Evolutionary conservation across 768 basidiomycete genomes (phyloP).

Genomic region (Calvatia gigantea): DNA sequence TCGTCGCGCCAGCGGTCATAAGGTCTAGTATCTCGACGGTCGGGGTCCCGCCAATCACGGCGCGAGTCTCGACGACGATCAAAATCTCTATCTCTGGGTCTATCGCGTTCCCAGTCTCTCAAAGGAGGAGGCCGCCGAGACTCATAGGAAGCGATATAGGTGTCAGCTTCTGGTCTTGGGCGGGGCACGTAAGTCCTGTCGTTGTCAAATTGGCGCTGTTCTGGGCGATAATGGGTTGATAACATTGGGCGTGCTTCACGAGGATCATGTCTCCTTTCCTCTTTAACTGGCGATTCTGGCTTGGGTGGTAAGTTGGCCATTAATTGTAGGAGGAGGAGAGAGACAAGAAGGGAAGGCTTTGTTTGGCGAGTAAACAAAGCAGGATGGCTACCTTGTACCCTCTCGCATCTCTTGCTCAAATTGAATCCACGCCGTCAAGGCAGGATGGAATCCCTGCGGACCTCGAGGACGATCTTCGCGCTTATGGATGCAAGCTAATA

Average conservation of each 20-base stretch:
- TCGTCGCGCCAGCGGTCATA: conserved; percentile 9
- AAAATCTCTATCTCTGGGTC: conserved; percentile 17
- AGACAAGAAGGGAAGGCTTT: background rate
- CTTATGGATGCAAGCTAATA: conserved; percentile 91
- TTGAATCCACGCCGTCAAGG: conserved; percentile 74
- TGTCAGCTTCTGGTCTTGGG: conserved; percentile 17
- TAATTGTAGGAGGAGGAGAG: background rate
- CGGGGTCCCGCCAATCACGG: conserved; percentile 13
- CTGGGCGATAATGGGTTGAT: conserved; percentile 11
- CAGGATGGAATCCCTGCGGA: conserved; percentile 79
- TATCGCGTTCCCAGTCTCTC: conserved; percentile 14
- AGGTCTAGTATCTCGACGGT: conserved; percentile 15
- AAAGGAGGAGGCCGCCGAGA: conserved; percentile 14
- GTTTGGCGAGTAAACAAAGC: conserved; percentile 11
- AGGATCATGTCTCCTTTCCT: background rate
- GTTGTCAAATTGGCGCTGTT: conserved; percentile 4
- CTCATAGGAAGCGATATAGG: conserved; percentile 21
- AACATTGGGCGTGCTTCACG: conserved; percentile 17
- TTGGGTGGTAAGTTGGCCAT: conserved; percentile 34
- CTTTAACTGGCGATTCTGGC: conserved; percentile 20
- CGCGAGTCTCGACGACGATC: conserved; percentile 17
- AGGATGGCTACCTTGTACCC: conserved; percentile 60
- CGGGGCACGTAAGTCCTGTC: conserved; percentile 10
- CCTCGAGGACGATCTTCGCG: conserved; percentile 85
- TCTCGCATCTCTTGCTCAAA: conserved; percentile 76